Evolutionary conservation across 148 eudicot genomes (phyloP).

Genomic region (Talinum fruticosum): DNA sequence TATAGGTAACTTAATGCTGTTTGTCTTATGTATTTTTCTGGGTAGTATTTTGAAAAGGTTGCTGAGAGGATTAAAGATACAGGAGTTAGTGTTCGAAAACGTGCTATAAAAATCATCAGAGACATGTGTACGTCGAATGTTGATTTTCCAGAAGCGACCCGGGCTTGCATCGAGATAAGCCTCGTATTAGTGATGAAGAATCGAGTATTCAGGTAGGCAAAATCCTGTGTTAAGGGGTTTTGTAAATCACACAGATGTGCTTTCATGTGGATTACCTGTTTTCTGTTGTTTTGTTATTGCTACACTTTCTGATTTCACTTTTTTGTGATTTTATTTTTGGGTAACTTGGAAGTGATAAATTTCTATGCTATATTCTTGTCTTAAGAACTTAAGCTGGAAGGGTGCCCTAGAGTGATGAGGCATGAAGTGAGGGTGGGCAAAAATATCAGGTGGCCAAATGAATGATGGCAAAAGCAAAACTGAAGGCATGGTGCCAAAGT

Average conservation of each 20-base stretch:
- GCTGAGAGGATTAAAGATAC: constrained; percentile 91
- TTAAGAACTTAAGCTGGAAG: no score
- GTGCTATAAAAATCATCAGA: constrained; percentile 88
- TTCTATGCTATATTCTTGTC: no score
- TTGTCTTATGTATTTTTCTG: constrained; percentile 10
- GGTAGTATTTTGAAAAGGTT: constrained; percentile 92
- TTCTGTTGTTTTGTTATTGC: no score
- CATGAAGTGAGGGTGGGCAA: no score
- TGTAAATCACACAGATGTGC: not conserved
- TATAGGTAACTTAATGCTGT: constrained; percentile 11
- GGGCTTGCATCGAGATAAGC: constrained; percentile 87
- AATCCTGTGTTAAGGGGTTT: not conserved
- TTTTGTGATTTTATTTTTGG: no score
- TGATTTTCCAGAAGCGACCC: constrained; percentile 58
- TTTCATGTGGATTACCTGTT: not conserved
- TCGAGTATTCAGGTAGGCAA: constrained; percentile 87
- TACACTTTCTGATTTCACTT: not conserved
- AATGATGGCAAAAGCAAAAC: no score
- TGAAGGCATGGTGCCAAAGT: no score
- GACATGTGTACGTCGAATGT: constrained; percentile 88
- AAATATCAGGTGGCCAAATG: no score
- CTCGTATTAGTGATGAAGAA: constrained; percentile 94
- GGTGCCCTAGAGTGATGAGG: no score
- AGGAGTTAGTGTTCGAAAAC: constrained; percentile 93
- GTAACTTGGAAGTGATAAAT: no score